Conservation (phyloP, 164 flowering plant genomes). For the Hamamelis virginiana region DNA sequence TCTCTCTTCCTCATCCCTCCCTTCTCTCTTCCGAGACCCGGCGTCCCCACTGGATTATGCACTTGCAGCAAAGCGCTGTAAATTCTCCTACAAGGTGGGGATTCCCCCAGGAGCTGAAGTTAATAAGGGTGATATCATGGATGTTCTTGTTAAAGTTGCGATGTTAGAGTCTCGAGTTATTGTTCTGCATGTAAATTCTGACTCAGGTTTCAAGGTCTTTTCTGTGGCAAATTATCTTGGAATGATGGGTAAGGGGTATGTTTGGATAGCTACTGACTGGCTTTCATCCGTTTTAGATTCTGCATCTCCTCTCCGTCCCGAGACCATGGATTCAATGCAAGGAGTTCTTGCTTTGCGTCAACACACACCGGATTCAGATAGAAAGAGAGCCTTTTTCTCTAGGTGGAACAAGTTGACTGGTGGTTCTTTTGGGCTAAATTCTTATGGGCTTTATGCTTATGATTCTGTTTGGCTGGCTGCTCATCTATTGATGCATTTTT, state of each 20-base stretch:
- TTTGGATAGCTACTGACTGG: slow-evolving; percentile 95
- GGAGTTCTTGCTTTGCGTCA: slow-evolving; percentile 78
- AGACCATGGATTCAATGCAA: slow-evolving; percentile 53
- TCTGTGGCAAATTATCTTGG: slow-evolving; percentile 61
- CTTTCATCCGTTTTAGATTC: slow-evolving; percentile 71
- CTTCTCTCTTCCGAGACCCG: too few species aligned
- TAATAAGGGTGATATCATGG: slow-evolving; percentile 35
- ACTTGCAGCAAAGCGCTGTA: slow-evolving; percentile 65
- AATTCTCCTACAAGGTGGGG: slow-evolving; percentile 61
- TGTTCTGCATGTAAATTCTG: slow-evolving; percentile 61
- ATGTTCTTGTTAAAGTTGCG: slow-evolving; percentile 61
- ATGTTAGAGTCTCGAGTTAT: slow-evolving; percentile 68
- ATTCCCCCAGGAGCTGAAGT: slow-evolving; percentile 40
- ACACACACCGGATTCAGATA: slow-evolving; percentile 69
- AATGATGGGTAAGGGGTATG: slow-evolving; percentile 85
- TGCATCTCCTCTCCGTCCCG: slow-evolving; percentile 34
- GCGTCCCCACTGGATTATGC: slow-evolving; percentile 65
- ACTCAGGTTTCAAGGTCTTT: slow-evolving; percentile 54
- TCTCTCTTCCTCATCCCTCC: too few species aligned
- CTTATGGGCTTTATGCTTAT: slow-evolving; percentile 77
- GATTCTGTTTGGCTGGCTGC: slow-evolving; percentile 76
- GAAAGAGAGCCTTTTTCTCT: slow-evolving; percentile 53
- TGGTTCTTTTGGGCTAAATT: slow-evolving; percentile 56
- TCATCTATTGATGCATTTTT: slow-evolving; percentile 65
- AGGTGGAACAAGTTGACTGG: slow-evolving; percentile 64